phyloP scores from a whole-genome alignment of 2,329 filamentous ascomycete species.

The Sporothrix pseudoabietina region DNA sequence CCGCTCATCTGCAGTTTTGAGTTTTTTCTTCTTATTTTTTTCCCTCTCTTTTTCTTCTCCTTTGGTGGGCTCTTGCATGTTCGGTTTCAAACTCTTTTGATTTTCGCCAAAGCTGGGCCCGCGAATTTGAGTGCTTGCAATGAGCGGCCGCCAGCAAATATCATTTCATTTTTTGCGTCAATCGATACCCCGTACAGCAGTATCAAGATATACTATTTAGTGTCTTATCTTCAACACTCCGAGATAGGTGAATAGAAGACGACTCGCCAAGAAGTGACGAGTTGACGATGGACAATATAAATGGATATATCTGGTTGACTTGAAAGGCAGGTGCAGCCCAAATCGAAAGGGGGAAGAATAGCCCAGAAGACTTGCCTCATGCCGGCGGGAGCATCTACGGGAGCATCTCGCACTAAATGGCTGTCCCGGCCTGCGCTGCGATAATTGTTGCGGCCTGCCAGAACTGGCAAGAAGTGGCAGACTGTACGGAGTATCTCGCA shows the following conservation, averaged over 20 bases:
- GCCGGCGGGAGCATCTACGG: background rate
- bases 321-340: background rate
- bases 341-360: background rate
- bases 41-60: no score
- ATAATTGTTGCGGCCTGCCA: background rate
- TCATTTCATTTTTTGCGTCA: background rate
- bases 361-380: background rate
- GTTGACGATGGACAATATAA: background rate
- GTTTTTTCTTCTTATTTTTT: background rate
- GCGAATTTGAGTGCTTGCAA: background rate
- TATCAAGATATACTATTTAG: slow-evolving; percentile 20
- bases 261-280: background rate
- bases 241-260: background rate
- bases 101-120: background rate
- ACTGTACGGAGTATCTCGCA: background rate
- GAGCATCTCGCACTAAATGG: background rate
- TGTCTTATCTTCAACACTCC: slow-evolving; percentile 3
- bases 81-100: background rate
- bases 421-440: background rate
- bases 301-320: background rate
- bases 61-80: background rate
- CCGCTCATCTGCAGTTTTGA: background rate
- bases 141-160: background rate
- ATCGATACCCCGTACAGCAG: background rate
- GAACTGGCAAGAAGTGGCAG: background rate